Percentiles rank a stretch among this genome's conserved stretches.
Evolutionary conservation across 1,139 yeast genomes (phyloP).

Genomic region (Geotrichum aggregatum): DNA sequence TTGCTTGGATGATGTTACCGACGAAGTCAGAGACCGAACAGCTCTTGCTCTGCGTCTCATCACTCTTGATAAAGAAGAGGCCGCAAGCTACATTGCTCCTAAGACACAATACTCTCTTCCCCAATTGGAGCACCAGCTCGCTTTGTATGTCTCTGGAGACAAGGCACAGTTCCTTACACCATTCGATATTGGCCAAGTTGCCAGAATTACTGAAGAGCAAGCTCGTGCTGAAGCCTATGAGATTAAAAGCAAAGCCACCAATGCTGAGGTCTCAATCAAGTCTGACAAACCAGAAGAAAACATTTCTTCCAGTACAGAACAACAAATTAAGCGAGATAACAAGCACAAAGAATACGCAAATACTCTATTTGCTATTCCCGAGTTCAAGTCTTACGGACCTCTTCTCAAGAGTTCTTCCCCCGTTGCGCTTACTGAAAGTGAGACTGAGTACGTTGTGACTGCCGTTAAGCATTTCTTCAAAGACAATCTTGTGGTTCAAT

Average conservation of each 20-base stretch:
- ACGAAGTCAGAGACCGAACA: conserved; percentile 98
- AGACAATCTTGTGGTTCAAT: conserved; percentile 77
- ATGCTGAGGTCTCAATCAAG: conserved; percentile 24
- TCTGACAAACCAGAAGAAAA: conserved; percentile 22
- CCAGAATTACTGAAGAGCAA: conserved; percentile 60
- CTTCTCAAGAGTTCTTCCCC: conserved; percentile 68
- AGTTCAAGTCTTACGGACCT: conserved; percentile 66
- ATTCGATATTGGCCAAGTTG: conserved; percentile 68
- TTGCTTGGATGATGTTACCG: conserved; percentile 85
- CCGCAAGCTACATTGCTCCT: conserved; percentile 57
- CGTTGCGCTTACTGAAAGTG: conserved; percentile 78
- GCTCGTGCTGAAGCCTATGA: conserved; percentile 54
- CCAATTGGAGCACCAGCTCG: conserved; percentile 71
- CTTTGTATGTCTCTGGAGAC: conserved; percentile 64
- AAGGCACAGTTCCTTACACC: conserved; percentile 56
- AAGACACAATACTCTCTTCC: conserved; percentile 67
- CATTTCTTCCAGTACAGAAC: conserved; percentile 32
- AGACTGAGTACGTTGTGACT: conserved; percentile 86
- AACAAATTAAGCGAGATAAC: conserved; percentile 36
- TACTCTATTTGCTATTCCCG: conserved; percentile 63
- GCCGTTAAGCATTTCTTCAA: conserved; percentile 79
- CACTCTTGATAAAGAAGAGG: conserved; percentile 46
- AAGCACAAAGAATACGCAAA: conserved; percentile 56
- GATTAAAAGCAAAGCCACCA: conserved; percentile 35
- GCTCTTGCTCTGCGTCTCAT: conserved; percentile 75